Conservation (phyloP, 805 yeast species). For the Saturnispora galanensis region DNA sequence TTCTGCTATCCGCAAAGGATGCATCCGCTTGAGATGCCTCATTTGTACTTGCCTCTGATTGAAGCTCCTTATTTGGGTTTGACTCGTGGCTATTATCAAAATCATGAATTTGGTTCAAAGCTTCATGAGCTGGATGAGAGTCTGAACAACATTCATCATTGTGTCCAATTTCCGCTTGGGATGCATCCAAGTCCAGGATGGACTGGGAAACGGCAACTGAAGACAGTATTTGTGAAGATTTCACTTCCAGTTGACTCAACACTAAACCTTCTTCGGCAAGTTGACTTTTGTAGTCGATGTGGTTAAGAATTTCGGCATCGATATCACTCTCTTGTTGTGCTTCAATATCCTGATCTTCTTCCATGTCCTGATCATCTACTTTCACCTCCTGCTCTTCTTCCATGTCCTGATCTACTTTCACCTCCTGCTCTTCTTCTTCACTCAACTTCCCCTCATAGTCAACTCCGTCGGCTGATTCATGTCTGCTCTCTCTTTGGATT, state of each 20-base stretch:
- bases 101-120: too few relatives aligned
- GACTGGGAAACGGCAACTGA: background rate
- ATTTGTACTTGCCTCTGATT: too few relatives aligned
- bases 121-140: too few relatives aligned
- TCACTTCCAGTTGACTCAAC: background rate
- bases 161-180: too few relatives aligned
- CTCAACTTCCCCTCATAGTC: conserved; percentile 6
- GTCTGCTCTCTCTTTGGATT: background rate
- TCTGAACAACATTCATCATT: too few relatives aligned
- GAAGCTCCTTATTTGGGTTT: too few relatives aligned
- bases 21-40: background rate
- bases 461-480: background rate
- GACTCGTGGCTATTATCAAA: too few relatives aligned
- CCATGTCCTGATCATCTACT: background rate
- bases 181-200: too few relatives aligned
- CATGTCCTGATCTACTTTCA: conserved; percentile 1
- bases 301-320: too few relatives aligned
- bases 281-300: too few relatives aligned
- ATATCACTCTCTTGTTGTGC: conserved; percentile 1
- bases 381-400: conserved; percentile 6
- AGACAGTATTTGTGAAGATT: background rate
- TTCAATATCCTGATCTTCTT: conserved; percentile 6
- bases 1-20: background rate
- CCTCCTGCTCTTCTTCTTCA: conserved; percentile 2
- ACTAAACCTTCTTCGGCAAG: background rate